Conservation (phyloP, 2,329 filamentous ascomycete species). For the Dissoconium aciculare region DNA sequence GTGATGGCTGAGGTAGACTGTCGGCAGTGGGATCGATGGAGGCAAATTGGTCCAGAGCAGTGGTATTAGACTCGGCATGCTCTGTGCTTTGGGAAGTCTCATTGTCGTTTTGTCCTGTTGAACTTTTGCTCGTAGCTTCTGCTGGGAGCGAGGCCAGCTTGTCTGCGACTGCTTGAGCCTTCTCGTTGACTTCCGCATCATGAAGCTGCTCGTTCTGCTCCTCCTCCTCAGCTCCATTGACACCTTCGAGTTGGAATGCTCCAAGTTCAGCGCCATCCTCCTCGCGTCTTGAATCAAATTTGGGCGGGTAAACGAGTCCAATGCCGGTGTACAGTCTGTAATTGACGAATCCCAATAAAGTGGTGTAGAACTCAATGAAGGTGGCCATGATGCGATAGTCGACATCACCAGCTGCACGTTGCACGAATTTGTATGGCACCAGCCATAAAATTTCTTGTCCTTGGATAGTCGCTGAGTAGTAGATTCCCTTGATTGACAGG, state of each 20-base stretch:
- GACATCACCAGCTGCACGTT: constrained; percentile 81
- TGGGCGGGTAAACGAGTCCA: constrained; percentile 88
- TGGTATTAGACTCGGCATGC: constrained; percentile 6
- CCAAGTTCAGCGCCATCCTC: constrained; percentile 79
- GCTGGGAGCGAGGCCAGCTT: constrained; percentile 24
- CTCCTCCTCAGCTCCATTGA: constrained; percentile 33
- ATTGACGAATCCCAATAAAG: constrained; percentile 87
- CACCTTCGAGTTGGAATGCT: constrained; percentile 80
- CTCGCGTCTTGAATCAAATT: constrained; percentile 76
- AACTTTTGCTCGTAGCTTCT: constrained; percentile 30
- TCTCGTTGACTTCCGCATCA: constrained; percentile 21
- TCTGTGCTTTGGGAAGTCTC: constrained; percentile 1
- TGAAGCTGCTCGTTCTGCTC: constrained; percentile 14
- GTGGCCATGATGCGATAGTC: constrained; percentile 99
- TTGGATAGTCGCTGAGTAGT: constrained; percentile 95
- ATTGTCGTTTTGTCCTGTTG: constrained; percentile 7
- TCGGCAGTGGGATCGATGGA: constrained; percentile 73
- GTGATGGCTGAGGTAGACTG: constrained; percentile 62
- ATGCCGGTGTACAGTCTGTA: constrained; percentile 84
- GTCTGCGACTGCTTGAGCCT: constrained; percentile 36
- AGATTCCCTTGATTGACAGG: constrained; percentile 96
- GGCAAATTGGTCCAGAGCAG: constrained; percentile 79
- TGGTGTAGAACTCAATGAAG: constrained; percentile 98
- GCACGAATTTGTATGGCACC: constrained; percentile 95
- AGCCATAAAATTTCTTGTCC: constrained; percentile 96